These are phyloP conservation scores for Colletotrichum kahawae DNA, from an alignment of 2,329 filamentous ascomycete genomes.

Conservation along the genomic window DNA sequence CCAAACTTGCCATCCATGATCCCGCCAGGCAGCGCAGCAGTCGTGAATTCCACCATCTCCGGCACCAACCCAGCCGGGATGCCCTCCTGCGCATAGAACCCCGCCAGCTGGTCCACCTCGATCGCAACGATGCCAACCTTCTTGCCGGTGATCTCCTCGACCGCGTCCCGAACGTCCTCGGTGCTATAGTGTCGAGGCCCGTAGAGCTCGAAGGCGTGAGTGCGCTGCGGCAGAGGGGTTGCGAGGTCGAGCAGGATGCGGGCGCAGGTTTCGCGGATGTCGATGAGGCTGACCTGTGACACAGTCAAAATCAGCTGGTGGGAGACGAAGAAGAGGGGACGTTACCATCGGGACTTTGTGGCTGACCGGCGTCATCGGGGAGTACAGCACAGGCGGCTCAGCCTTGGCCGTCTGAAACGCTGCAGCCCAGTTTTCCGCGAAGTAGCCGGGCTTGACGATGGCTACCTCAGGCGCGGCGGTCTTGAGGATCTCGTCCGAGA, in stretches of 20 bases:
- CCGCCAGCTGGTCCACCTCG: conserved; percentile 24
- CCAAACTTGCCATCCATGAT: conserved; percentile 26
- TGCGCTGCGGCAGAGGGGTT: not conserved
- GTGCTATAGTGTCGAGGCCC: conserved; percentile 32
- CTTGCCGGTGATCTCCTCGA: conserved; percentile 32
- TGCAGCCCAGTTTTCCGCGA: conserved; percentile 19
- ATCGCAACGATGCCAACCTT: conserved; percentile 26
- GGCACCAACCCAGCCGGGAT: conserved; percentile 24
- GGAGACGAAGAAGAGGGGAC: not conserved
- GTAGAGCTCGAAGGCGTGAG: conserved; percentile 27
- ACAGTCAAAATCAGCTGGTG: not conserved
- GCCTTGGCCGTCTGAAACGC: conserved; percentile 19
- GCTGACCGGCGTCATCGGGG: conserved; percentile 27
- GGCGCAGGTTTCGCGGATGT: conserved; percentile 31
- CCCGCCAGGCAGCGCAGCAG: conserved; percentile 27
- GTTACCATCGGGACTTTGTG: conserved; percentile 35
- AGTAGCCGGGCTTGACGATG: conserved; percentile 24
- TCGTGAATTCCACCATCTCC: not conserved
- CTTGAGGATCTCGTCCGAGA: conserved; percentile 24
- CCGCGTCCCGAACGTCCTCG: conserved; percentile 29
- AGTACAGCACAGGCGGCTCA: conserved; percentile 29
- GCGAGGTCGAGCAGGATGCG: conserved; percentile 24
- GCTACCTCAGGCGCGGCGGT: conserved; percentile 23
- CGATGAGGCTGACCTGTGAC: conserved; percentile 31
- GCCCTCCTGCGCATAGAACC: conserved; percentile 25